Conservation (phyloP, 2,329 filamentous ascomycete species). For the Fusarium siculi region DNA sequence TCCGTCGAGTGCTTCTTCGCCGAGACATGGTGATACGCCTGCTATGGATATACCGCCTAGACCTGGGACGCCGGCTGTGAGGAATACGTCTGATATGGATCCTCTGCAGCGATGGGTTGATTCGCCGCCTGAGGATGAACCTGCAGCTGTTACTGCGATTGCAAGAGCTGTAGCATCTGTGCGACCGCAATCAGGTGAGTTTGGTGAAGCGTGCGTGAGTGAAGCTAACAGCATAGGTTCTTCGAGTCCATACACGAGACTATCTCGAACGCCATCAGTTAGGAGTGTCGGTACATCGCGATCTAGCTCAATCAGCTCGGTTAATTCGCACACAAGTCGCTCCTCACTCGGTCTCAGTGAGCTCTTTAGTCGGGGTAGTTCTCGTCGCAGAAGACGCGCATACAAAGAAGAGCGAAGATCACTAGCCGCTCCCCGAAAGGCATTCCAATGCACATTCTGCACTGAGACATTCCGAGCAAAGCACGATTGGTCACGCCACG, state of each 20-base stretch:
- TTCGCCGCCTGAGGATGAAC: slow-evolving; percentile 48
- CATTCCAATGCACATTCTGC: slow-evolving; percentile 58
- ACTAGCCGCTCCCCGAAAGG: slow-evolving; percentile 23
- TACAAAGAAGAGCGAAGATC: slow-evolving; percentile 34
- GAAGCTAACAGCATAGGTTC: slow-evolving; percentile 10
- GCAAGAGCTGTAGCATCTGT: slow-evolving; percentile 43
- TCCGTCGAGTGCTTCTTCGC: slow-evolving; percentile 26
- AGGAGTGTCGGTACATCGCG: slow-evolving; percentile 26
- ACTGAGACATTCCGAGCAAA: slow-evolving; percentile 58
- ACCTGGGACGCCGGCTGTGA: slow-evolving; percentile 50
- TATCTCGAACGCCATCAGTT: slow-evolving; percentile 24
- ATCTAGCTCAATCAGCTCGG: slow-evolving; percentile 34
- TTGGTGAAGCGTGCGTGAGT: fast-evolving
- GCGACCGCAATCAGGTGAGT: slow-evolving; percentile 24
- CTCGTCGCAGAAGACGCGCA: slow-evolving; percentile 25
- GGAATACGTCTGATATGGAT: slow-evolving; percentile 38
- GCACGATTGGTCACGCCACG: slow-evolving; percentile 61
- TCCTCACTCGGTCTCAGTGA: slow-evolving; percentile 30
- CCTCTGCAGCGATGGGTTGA: slow-evolving; percentile 48
- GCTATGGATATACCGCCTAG: slow-evolving; percentile 68
- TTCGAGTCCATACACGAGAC: slow-evolving; percentile 26
- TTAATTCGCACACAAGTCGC: slow-evolving; percentile 30
- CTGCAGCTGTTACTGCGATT: slow-evolving; percentile 46
- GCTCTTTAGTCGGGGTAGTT: slow-evolving; percentile 23
- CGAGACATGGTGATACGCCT: slow-evolving; percentile 7